These are phyloP conservation scores for Amylocarpus encephaloides DNA, from an alignment of 2,329 filamentous ascomycete genomes.

Conservation along the genomic window DNA sequence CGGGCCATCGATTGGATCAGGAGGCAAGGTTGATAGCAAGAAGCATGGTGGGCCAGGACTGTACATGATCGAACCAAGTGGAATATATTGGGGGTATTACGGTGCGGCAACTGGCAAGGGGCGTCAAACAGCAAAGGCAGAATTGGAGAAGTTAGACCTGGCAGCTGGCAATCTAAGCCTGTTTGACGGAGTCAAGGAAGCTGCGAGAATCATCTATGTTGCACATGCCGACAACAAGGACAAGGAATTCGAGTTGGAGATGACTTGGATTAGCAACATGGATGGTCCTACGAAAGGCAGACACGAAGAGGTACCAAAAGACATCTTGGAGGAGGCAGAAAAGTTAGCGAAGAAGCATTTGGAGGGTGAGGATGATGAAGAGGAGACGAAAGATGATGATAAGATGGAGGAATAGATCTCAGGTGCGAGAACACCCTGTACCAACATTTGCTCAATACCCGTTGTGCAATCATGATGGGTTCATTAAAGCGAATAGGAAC, in stretches of 20 bases:
- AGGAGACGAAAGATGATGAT: slow-evolving; percentile 55
- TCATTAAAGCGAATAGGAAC: slow-evolving; percentile 1
- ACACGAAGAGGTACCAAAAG: slow-evolving; percentile 89
- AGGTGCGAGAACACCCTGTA: slow-evolving; percentile 26
- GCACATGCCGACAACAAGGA: slow-evolving; percentile 99
- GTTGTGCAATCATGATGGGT: slow-evolving; percentile 7
- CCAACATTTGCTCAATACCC: slow-evolving; percentile 22
- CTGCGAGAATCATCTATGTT: slow-evolving; percentile 92
- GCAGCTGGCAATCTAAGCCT: slow-evolving; percentile 69
- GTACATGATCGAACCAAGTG: slow-evolving; percentile 99
- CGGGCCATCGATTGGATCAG: slow-evolving; percentile 72
- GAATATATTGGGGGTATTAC: slow-evolving; percentile 98
- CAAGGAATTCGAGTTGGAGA: slow-evolving; percentile 98
- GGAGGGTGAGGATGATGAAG: slow-evolving; percentile 77
- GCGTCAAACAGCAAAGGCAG: slow-evolving; percentile 91
- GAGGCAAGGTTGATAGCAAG: slow-evolving; percentile 71
- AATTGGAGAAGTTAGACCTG: slow-evolving; percentile 95
- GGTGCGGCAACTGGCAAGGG: slow-evolving; percentile 96
- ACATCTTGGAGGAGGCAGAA: slow-evolving; percentile 86
- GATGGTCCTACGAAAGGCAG: slow-evolving; percentile 86
- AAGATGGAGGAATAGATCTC: slow-evolving; percentile 79
- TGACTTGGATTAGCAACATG: slow-evolving; percentile 90
- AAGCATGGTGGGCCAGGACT: slow-evolving; percentile 84
- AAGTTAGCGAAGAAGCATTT: slow-evolving; percentile 84
- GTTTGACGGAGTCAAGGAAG: slow-evolving; percentile 88